Conservation (phyloP, 768 basidiomycete species). For the Suillus placidus region DNA sequence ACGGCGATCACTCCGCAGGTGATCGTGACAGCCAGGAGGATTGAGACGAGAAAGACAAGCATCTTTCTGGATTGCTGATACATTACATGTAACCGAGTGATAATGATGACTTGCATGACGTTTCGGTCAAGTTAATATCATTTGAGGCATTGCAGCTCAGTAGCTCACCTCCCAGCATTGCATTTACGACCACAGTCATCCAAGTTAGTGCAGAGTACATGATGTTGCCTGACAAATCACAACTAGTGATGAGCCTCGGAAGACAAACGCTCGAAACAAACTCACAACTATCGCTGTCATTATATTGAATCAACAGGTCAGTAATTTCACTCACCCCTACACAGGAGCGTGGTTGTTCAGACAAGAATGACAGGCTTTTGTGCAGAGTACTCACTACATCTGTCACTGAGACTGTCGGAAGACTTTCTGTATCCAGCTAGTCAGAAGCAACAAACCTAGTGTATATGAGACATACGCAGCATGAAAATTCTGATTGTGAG, state of each 20-base stretch:
- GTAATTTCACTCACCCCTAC: not conserved
- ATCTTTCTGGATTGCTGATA: slow-evolving; percentile 5
- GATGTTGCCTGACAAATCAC: not conserved
- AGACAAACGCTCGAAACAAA: not conserved
- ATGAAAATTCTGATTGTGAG: not conserved
- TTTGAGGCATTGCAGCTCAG: too few species aligned
- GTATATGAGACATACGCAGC: not conserved
- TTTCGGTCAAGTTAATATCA: not conserved
- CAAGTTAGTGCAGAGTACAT: not conserved
- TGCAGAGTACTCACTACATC: not conserved
- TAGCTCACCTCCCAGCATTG: slow-evolving; percentile 5
- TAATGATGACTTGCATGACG: not conserved
- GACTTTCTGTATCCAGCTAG: not conserved
- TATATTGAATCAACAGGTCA: not conserved
- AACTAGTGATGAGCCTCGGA: not conserved
- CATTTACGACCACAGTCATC: not conserved
- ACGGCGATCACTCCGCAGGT: not conserved
- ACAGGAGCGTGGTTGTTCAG: not conserved
- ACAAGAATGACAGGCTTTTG: not conserved
- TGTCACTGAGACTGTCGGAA: not conserved
- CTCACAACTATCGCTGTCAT: not conserved
- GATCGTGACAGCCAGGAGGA: not conserved
- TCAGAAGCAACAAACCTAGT: not conserved
- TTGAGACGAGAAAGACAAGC: not conserved
- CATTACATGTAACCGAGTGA: not conserved